Conservation (phyloP, 257 asterid genomes). For the Scutellaria minor region DNA sequence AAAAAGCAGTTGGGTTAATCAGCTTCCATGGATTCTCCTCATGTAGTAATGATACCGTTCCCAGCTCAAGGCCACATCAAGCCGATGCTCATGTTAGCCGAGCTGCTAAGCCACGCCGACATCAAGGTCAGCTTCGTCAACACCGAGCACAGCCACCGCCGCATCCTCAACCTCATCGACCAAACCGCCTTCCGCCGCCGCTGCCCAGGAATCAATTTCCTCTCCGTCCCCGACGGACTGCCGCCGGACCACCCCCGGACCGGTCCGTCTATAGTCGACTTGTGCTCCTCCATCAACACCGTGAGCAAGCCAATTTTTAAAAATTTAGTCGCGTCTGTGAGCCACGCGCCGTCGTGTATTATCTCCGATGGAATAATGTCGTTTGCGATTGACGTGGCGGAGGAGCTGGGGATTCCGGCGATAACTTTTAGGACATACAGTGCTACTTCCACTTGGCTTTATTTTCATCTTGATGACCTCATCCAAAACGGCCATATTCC, state of each 20-base stretch:
- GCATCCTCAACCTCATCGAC: constrained; percentile 24
- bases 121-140: constrained; percentile 46
- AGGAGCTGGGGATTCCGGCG: constrained; percentile 45
- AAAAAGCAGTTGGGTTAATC: background rate
- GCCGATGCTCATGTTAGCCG: constrained; percentile 53
- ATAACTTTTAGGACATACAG: constrained; percentile 49
- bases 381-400: constrained; percentile 53
- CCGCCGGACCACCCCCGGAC: constrained; percentile 48
- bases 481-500: constrained; percentile 45
- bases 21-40: constrained; percentile 39
- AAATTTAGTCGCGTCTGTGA: constrained; percentile 35
- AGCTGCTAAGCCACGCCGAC: constrained; percentile 43
- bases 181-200: constrained; percentile 31
- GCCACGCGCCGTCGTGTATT: constrained; percentile 45
- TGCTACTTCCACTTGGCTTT: constrained; percentile 51
- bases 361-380: constrained; percentile 50
- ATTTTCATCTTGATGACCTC: constrained; percentile 44
- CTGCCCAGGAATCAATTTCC: constrained; percentile 37
- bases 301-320: constrained; percentile 32
- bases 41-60: constrained; percentile 47
- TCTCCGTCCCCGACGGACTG: constrained; percentile 50
- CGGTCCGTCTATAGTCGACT: constrained; percentile 28
- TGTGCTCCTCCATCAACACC: constrained; percentile 28
- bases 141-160: constrained; percentile 45
- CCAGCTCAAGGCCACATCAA: constrained; percentile 60